A percentile compares a stretch with the other conserved stretches of the same genome.
These are phyloP conservation scores for Mycena leptocephala DNA, from an alignment of 768 basidiomycete genomes.

Conservation along the genomic window DNA sequence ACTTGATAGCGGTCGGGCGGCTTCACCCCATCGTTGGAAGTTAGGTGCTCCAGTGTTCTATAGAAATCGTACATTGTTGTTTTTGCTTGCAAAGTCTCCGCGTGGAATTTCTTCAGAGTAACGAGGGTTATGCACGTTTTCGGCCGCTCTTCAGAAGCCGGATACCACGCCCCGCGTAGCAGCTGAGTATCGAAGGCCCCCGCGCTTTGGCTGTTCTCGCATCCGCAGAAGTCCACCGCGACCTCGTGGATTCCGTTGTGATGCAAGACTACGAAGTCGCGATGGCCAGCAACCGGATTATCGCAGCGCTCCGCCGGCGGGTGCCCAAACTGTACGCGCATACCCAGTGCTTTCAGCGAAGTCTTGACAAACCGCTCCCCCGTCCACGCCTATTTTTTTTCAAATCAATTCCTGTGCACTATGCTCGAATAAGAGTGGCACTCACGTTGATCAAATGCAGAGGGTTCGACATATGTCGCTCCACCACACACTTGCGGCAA, in stretches of 20 bases:
- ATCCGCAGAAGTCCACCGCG: not conserved
- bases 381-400: not conserved
- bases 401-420: not conserved
- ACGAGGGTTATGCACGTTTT: not conserved
- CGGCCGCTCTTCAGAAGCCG: not conserved
- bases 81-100: slow-evolving; percentile 9
- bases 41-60: not conserved
- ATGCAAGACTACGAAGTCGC: not conserved
- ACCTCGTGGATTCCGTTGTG: not conserved
- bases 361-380: not conserved
- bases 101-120: slow-evolving; percentile 1
- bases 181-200: not conserved
- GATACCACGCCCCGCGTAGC: not conserved
- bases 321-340: not conserved
- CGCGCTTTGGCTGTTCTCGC: not conserved
- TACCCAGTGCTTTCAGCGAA: not conserved
- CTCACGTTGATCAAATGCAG: slow-evolving; percentile 16
- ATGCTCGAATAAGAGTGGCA: not conserved
- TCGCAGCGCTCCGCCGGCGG: not conserved
- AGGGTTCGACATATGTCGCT: slow-evolving; percentile 7
- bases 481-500: slow-evolving; percentile 7
- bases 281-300: not conserved
- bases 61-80: slow-evolving; percentile 23
- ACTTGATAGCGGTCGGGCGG: slow-evolving; percentile 22
- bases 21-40: not conserved